Base-by-base conservation (phyloP, 2,329 filamentous ascomycete species). In the Colletotrichum nymphaeae region DNA sequence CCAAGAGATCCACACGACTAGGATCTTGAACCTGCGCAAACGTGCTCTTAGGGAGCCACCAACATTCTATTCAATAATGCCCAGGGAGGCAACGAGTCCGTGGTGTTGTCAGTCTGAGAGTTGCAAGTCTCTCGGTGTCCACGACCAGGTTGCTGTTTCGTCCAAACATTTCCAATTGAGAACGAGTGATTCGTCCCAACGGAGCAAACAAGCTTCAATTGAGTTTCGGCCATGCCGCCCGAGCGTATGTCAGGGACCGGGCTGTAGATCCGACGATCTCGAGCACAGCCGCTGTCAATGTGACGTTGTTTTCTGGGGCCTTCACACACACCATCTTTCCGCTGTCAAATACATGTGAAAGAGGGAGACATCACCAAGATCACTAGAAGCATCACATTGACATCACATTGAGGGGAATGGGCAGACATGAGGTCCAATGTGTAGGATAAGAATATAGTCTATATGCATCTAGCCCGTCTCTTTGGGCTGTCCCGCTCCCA, bases 381-480 rank as follows among this genome's bases (percentile, higher is more conserved):
- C 11, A 12, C 32, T 12, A 49, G 19, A 22, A 7, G 19, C 8
- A 49, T 49, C 42, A 22, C 42, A 19, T 32, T 32, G 19, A 4
- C 7, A 49, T 22, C 19, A 9, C 5, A 49, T 49, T 22, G 8
- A n/a, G 9, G 8, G 7, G 1, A 49, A 35, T 12, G 11, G 5
- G 32, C 8, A 49, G 4, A 22, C 1, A 11, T 49, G 16, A 9
- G 19, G 42, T 49, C 42, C 19, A 49, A 49, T 49, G 42, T 49
- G 35, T 42, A 16, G 19, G 56, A 66, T 22, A 49, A 42, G 19
- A 72, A 56, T 11, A 49, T 11, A 56, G 70, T 73, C 70, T 73
- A 73, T 73, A 70, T 65, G 70, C 67, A 73, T 70, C 55, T 65
- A 60, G 55, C 67, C 60, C 67, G 26, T 73, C 63, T 73, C 70